phyloP scores from a whole-genome alignment of 106 monocot species.

The Dioscorea dumetorum region DNA sequence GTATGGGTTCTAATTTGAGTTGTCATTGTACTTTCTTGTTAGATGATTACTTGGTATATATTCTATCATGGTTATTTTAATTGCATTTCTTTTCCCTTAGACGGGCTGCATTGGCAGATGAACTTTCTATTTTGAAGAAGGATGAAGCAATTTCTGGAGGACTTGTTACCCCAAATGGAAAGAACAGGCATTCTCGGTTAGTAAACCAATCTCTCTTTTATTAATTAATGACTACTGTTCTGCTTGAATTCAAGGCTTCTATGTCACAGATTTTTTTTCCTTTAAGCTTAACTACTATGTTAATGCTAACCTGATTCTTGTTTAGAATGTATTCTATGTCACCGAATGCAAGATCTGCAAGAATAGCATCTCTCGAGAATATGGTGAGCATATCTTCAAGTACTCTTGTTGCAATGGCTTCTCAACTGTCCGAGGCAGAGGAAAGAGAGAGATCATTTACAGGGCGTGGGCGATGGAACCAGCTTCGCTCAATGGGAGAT shows the following conservation, averaged over 20 bases:
- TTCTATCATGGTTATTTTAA: too few species aligned
- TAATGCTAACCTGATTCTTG: not conserved
- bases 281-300: too few species aligned
- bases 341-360: conserved; percentile 56
- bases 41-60: too few species aligned
- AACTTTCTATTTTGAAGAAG: conserved; percentile 67
- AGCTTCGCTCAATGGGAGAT: conserved; percentile 79
- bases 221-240: not conserved
- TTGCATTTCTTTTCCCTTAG: conserved; percentile 21
- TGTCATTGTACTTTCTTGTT: too few species aligned
- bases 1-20: conserved; percentile 30
- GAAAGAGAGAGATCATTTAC: conserved; percentile 78
- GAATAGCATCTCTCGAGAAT: conserved; percentile 83
- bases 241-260: too few species aligned
- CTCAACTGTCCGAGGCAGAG: conserved; percentile 94
- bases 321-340: conserved; percentile 63
- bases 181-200: conserved; percentile 64
- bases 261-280: too few species aligned
- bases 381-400: conserved; percentile 91
- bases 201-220: not conserved
- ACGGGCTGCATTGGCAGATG: conserved; percentile 72
- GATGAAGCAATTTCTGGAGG: conserved; percentile 40
- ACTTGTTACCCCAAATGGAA: conserved; percentile 47
- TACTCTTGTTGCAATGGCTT: conserved; percentile 87
- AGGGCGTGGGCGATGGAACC: conserved; percentile 78